Percentiles rank a stretch among this genome's conserved stretches.
phyloP scores from a whole-genome alignment of 192 early-diverging fungal genomes.

The Entomortierella chlamydospora region DNA sequence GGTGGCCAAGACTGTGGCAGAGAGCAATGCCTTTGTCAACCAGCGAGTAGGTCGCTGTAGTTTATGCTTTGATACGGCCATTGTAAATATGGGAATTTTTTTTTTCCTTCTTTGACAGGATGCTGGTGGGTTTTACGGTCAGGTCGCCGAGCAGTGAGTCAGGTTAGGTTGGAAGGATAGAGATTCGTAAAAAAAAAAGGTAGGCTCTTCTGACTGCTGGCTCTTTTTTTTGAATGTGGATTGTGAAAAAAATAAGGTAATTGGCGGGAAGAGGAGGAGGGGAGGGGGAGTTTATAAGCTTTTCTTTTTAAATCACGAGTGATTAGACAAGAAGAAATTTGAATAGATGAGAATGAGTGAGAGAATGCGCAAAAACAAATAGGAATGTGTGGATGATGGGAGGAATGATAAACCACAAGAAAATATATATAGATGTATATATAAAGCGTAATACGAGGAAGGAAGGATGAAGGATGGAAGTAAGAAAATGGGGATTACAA shows the following conservation, averaged over 20 bases:
- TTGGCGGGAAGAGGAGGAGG: no score
- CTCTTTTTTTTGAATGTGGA: no score
- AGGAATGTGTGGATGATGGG: not conserved
- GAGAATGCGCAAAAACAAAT: conserved; percentile 2
- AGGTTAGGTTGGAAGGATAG: not conserved
- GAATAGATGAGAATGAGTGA: not conserved
- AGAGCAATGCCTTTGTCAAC: conserved; percentile 15
- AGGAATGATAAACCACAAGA: conserved; percentile 1
- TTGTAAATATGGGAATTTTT: not conserved
- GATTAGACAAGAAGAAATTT: not conserved
- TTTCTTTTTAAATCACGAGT: not conserved
- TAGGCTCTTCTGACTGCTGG: not conserved
- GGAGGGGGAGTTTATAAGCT: no score
- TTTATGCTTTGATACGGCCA: not conserved
- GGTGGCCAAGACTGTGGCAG: conserved; percentile 15
- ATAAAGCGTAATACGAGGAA: no score
- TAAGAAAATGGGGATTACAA: conserved; percentile 2
- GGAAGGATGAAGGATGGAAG: not conserved
- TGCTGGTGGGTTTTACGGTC: not conserved
- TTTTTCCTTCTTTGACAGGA: not conserved
- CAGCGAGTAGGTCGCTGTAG: conserved; percentile 1
- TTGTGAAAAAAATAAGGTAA: not conserved
- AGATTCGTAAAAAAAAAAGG: conserved; percentile 7
- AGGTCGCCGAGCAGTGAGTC: no score
- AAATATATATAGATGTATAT: no score